Base-by-base conservation (phyloP, 1,284 basidiomycete genomes). In the Ganoderma leucocontextum region DNA sequence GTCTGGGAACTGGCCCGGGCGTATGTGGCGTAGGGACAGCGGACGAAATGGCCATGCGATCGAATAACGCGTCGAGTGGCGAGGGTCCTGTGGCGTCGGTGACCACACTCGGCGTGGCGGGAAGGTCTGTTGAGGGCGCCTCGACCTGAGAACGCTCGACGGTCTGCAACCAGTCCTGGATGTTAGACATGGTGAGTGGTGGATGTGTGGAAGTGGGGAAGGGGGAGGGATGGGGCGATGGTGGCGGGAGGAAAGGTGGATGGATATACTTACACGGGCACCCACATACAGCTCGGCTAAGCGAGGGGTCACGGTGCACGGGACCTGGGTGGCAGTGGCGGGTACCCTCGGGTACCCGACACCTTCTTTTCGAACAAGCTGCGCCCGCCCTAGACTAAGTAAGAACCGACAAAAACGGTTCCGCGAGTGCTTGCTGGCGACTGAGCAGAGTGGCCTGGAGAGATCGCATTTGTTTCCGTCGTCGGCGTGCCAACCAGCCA, bases 291-390 rank as follows among this genome's bases (percentile, higher is more conserved):
- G 33, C 55, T 57, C 55, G 55, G 55, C 55, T 57, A 57, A 29
- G 2, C 25, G 19, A 38, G 9, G 55, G 55, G 55, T n/a, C 55
- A 36, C 55, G 55, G 35, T n/a, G 35, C 55, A 35, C 6, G 52
- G 52, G 29, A 53, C 52, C 33, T 33, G 19, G 52, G 52, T 55
- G 52, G 52, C 55, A 57, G 55, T 57, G 55, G 55, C 55, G 55
- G 29, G 19, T 33, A n/a, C n/a, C n/a, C n/a, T n/a, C n/a, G n/a
- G 29, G 29, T 29, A 36, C 35, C 35, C 13, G 2, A 13, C 2
- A 10, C 52, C 29, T 12, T 29, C 15, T 17, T 53, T 33, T 33
- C 47, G 47, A 25, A 22, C 22, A 12, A 22, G 22, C n/a, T 49
- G 47, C n/a, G 47, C 47, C n/a, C 47, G 47, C 47, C 47, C 8